A percentile compares a stretch with the other conserved stretches of the same genome.
Evolutionary conservation across 2,329 filamentous ascomycete species (phyloP).

Genomic region (Penicillium thymicola): DNA sequence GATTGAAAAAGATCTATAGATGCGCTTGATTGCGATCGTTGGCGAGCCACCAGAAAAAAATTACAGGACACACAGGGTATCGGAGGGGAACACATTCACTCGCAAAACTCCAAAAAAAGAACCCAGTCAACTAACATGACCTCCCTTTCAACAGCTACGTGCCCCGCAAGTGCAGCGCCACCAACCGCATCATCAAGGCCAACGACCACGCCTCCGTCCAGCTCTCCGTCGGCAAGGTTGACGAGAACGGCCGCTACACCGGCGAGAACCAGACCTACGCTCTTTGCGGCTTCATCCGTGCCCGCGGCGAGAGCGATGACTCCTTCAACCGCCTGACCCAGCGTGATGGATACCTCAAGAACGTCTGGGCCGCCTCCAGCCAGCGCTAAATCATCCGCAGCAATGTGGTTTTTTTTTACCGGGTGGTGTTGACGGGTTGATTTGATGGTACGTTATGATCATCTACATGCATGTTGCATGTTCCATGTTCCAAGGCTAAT

Average conservation of each 20-base stretch:
- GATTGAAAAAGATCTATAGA: not conserved
- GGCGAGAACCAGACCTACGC: slow-evolving; percentile 98
- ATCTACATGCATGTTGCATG: not conserved
- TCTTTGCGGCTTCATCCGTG: slow-evolving; percentile 94
- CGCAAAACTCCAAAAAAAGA: slow-evolving; percentile 6
- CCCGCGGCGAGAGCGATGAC: slow-evolving; percentile 98
- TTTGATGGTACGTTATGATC: slow-evolving; percentile 25
- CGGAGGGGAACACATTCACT: not conserved
- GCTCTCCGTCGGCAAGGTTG: slow-evolving; percentile 95
- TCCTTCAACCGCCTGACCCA: slow-evolving; percentile 92
- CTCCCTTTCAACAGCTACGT: slow-evolving; percentile 66
- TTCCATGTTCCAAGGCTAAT: slow-evolving; percentile 1
- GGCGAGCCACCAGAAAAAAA: slow-evolving; percentile 4
- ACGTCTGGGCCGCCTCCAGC: slow-evolving; percentile 77
- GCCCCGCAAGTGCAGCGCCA: slow-evolving; percentile 97
- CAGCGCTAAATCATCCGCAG: slow-evolving; percentile 46
- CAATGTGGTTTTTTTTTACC: slow-evolving; percentile 21
- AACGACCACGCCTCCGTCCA: slow-evolving; percentile 99
- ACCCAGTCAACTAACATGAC: slow-evolving; percentile 9
- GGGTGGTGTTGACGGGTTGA: slow-evolving; percentile 31
- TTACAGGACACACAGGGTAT: slow-evolving; percentile 5
- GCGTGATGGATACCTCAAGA: slow-evolving; percentile 95
- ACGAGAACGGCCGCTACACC: slow-evolving; percentile 96
- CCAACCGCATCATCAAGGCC: slow-evolving; percentile 99
- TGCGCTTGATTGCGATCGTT: slow-evolving; percentile 6